A percentile compares a stretch with the other conserved stretches of the same genome.
These are phyloP conservation scores for Strobilomyces dryophilus DNA, from an alignment of 768 basidiomycete species.

Conservation along the genomic window DNA sequence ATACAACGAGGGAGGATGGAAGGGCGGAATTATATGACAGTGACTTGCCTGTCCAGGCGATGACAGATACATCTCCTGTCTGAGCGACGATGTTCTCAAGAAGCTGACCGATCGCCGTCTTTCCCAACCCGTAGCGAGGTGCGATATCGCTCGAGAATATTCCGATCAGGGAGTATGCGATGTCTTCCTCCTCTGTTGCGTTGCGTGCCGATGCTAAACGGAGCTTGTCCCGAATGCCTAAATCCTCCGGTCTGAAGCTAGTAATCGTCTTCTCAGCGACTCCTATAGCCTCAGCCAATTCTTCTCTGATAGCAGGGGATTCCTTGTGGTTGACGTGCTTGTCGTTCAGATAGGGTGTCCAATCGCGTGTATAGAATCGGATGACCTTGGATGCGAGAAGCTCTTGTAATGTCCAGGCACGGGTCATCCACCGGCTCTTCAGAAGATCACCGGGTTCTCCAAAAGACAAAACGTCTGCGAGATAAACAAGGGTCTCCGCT, in stretches of 20 bases:
- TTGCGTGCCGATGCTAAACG: too few relatives aligned
- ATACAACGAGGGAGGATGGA: background rate
- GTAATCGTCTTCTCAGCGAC: background rate
- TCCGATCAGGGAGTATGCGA: too few relatives aligned
- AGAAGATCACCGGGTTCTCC: background rate
- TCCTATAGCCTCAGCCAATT: background rate
- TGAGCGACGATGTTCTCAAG: background rate
- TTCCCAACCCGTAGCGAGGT: background rate
- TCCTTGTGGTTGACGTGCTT: background rate
- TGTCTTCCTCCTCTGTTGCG: too few relatives aligned
- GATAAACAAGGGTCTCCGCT: too few relatives aligned
- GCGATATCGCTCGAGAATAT: background rate
- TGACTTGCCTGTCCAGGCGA: too few relatives aligned
- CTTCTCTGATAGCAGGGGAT: background rate
- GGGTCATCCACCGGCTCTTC: background rate
- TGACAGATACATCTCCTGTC: background rate
- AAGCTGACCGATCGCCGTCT: background rate
- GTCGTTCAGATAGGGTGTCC: background rate
- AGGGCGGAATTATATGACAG: background rate
- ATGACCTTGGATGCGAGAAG: too few relatives aligned
- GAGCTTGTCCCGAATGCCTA: background rate
- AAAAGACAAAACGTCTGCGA: background rate
- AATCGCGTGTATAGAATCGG: too few relatives aligned
- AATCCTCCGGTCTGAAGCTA: background rate
- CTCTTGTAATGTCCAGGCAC: too few relatives aligned